These are phyloP conservation scores for Lonicera japonica DNA, from an alignment of 129 eudicot species.

Conservation along the genomic window DNA sequence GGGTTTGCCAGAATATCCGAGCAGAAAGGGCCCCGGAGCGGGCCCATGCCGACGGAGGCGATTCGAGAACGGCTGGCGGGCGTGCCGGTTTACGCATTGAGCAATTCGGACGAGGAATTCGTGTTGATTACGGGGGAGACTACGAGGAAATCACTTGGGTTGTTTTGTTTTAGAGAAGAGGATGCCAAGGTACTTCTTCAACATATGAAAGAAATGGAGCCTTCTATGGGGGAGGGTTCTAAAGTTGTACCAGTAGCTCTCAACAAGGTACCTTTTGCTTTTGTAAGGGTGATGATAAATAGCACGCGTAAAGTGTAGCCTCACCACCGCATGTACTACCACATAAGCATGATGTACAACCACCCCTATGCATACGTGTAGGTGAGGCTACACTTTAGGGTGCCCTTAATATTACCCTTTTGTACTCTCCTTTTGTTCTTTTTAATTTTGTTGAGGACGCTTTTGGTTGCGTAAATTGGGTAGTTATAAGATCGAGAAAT, in stretches of 20 bases:
- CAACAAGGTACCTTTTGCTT: constrained; percentile 52
- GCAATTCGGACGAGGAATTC: constrained; percentile 58
- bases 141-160: constrained; percentile 49
- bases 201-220: constrained; percentile 64
- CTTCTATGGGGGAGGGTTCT: constrained; percentile 51
- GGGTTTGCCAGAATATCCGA: constrained; percentile 23
- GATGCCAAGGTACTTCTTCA: constrained; percentile 65
- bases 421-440: too few relatives aligned
- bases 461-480: too few relatives aligned
- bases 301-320: too few relatives aligned
- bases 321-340: too few relatives aligned
- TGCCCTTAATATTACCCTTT: too few relatives aligned
- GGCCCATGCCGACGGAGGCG: constrained; percentile 30
- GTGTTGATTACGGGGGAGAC: constrained; percentile 59
- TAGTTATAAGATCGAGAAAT: too few relatives aligned
- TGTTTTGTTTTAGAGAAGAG: constrained; percentile 66
- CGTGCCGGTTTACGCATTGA: constrained; percentile 74
- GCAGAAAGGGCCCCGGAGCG: constrained; percentile 2
- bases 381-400: too few relatives aligned
- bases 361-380: too few relatives aligned
- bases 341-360: too few relatives aligned
- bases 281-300: too few relatives aligned
- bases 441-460: too few relatives aligned
- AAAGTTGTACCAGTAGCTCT: constrained; percentile 82
- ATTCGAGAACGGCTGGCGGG: constrained; percentile 69